Evolutionary conservation across 176 grass and related monocot species (phyloP), one percentile per base, ranked within the genome.

Genomic region (Juncus inflexus): DNA sequence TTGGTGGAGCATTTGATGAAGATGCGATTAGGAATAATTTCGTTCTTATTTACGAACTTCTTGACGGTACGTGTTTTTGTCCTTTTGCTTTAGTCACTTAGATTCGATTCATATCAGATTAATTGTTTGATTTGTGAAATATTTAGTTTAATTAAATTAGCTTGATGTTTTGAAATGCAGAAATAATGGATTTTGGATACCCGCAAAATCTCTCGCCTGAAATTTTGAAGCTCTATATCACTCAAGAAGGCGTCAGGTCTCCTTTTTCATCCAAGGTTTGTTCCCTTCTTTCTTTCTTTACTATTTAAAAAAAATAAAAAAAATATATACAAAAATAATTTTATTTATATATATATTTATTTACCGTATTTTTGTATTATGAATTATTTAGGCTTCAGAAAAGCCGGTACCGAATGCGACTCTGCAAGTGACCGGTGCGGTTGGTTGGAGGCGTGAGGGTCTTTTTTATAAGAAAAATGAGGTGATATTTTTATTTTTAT

Each of bases 141-240:
- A 54, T 67, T 54, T 3, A 53, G 19, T 28, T 28, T 28, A 28
- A 28, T 28, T 40, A 12, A 67, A 52, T 69, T 12, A 39, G 5
- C 28, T 60, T 47, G 14, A 42, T 71, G 3, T 41, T 36, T 42
- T 71, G 7, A n/a, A 71, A 36, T 69, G 50, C 94, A 99, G 95
- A 99, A 56, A 99, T 99, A 75, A 99, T 99, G 95, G 95, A 99
- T 74, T 99, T 99, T 28, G 94, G 94, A 61, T 99, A 92, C 64
- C 95, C 95, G 61, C 95, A 99, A 68, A 99, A 99, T 76, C 83
- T 99, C 67, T 99, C 95, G 5, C 83, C 95, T 74, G 95, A 99
- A 86, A 99, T 99, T 40, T 77, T 99, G 40, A 99, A 99, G 80
- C 84, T 99, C 61, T 99, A 99, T 72, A 99, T 99, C 72, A 99